These are phyloP conservation scores for Mycena latifolia DNA, from an alignment of 768 basidiomycete genomes.

Conservation along the genomic window DNA sequence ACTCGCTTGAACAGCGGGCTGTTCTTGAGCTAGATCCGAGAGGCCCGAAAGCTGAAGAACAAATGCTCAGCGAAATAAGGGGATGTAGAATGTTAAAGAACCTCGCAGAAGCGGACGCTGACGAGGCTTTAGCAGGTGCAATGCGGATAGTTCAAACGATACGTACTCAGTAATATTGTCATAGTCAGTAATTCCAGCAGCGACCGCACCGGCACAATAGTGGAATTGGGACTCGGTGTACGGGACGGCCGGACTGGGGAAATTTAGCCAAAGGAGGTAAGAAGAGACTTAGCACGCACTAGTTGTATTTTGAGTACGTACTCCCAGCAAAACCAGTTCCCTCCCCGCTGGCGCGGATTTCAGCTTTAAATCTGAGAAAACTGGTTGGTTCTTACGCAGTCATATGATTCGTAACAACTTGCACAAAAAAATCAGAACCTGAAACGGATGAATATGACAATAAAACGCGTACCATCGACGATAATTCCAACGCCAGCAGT, in stretches of 20 bases:
- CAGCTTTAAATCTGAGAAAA: background rate
- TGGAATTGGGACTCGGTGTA: conserved; percentile 52
- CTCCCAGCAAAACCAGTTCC: conserved; percentile 19
- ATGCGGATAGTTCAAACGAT: conserved; percentile 49
- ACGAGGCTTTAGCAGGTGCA: background rate
- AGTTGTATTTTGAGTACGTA: conserved; percentile 19
- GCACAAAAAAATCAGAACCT: background rate
- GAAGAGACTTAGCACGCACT: conserved; percentile 2
- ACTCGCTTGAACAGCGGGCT: too few species aligned
- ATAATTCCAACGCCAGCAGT: conserved; percentile 46
- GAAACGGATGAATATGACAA: too few species aligned
- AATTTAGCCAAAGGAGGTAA: background rate
- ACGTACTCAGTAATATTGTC: conserved; percentile 52
- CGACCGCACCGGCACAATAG: conserved; percentile 50
- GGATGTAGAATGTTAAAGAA: background rate
- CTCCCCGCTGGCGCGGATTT: background rate
- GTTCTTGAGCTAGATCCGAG: too few species aligned
- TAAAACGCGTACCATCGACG: conserved; percentile 37
- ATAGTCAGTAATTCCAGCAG: conserved; percentile 53
- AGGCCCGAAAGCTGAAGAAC: too few species aligned
- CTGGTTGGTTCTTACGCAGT: conserved; percentile 4
- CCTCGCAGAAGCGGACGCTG: conserved; percentile 40
- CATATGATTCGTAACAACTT: conserved; percentile 28
- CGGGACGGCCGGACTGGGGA: conserved; percentile 39
- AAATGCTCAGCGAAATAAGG: too few species aligned